Conservation (phyloP, 1,284 basidiomycete genomes). For the Psilocybe mexicana region DNA sequence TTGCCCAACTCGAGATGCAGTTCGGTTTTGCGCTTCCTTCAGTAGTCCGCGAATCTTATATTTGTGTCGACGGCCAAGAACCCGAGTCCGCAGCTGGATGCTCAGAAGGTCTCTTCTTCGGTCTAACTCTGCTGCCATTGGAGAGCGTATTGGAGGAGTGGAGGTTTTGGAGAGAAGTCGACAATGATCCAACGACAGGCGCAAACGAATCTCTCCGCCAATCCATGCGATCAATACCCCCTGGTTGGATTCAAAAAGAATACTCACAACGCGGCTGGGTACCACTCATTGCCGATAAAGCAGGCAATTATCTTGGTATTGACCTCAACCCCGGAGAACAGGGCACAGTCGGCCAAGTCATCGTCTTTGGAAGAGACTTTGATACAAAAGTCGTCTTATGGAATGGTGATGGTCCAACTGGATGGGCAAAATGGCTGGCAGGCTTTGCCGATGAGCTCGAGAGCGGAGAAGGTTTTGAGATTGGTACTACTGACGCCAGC, state of each 20-base stretch:
- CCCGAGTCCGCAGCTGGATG: slow-evolving; percentile 82
- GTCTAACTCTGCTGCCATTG: slow-evolving; percentile 79
- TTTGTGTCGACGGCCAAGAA: slow-evolving; percentile 84
- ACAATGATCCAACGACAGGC: slow-evolving; percentile 80
- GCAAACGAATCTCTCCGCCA: slow-evolving; percentile 70
- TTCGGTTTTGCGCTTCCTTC: slow-evolving; percentile 80
- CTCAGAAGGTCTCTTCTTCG: slow-evolving; percentile 89
- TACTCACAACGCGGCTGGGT: slow-evolving; percentile 97
- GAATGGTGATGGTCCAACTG: slow-evolving; percentile 85
- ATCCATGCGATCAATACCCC: slow-evolving; percentile 88
- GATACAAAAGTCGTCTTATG: slow-evolving; percentile 97
- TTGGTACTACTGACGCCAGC: slow-evolving; percentile 69
- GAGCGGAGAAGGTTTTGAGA: slow-evolving; percentile 83
- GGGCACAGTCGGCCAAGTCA: slow-evolving; percentile 89
- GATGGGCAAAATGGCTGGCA: slow-evolving; percentile 96
- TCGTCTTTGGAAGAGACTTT: slow-evolving; percentile 97
- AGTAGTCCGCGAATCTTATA: slow-evolving; percentile 83
- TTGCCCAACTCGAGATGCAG: slow-evolving; percentile 77
- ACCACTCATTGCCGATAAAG: slow-evolving; percentile 90
- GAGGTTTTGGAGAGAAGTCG: slow-evolving; percentile 91
- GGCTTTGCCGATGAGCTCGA: slow-evolving; percentile 93
- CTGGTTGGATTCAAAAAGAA: slow-evolving; percentile 86
- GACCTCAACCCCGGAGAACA: slow-evolving; percentile 86
- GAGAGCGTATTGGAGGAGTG: slow-evolving; percentile 93
- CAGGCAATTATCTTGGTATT: slow-evolving; percentile 96